Evolutionary conservation across 2,329 filamentous ascomycete species (phyloP).

Genomic region (Pleurostoma richardsiae): DNA sequence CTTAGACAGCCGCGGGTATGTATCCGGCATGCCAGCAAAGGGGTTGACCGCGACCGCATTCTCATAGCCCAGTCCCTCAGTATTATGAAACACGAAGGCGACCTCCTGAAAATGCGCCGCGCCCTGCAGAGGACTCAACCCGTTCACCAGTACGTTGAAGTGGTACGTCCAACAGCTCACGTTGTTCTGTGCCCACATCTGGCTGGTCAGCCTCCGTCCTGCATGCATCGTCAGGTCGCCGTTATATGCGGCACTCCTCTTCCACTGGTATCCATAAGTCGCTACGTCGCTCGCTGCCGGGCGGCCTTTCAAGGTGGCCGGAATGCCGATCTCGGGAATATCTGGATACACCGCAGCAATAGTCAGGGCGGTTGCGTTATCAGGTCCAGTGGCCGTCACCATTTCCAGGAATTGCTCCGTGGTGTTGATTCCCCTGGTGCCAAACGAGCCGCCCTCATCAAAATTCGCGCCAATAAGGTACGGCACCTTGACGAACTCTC

Average conservation of each 20-base stretch:
- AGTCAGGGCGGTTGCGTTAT: conserved; percentile 3
- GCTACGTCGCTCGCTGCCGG: background rate
- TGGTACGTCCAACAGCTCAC: conserved; percentile 30
- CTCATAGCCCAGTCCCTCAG: conserved; percentile 38
- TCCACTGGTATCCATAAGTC: conserved; percentile 3
- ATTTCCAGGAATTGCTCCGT: background rate
- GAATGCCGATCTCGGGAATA: conserved; percentile 5
- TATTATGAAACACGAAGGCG: conserved; percentile 49
- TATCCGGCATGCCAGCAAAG: conserved; percentile 32
- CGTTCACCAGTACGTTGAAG: conserved; percentile 34
- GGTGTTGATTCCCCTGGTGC: background rate
- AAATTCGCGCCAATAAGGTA: conserved; percentile 8
- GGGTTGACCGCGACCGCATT: conserved; percentile 26
- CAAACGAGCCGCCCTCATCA: conserved; percentile 7
- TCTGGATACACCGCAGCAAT: conserved; percentile 5
- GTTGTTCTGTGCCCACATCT: conserved; percentile 28
- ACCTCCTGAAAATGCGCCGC: conserved; percentile 40
- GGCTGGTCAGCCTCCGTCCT: conserved; percentile 40
- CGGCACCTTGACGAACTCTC: conserved; percentile 5
- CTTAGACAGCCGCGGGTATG: conserved; percentile 33
- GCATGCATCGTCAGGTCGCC: conserved; percentile 29
- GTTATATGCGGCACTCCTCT: conserved; percentile 1
- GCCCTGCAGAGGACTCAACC: conserved; percentile 8
- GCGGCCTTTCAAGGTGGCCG: conserved; percentile 1
- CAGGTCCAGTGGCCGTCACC: no score